Evolutionary conservation across 371 early-diverging fungal species (phyloP).

Genomic region (Mucor racemosus): DNA sequence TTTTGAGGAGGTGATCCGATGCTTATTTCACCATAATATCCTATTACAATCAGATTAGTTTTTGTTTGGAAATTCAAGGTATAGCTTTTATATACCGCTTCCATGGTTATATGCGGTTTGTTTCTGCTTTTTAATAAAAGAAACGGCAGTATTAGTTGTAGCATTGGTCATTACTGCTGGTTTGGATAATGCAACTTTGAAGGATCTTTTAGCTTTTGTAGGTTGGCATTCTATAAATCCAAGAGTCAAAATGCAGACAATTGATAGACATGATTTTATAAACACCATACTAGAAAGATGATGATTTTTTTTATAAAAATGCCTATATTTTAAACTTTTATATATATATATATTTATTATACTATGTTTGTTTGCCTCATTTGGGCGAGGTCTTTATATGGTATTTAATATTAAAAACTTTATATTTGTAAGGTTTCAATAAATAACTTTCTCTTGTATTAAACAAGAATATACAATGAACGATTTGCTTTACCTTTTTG

Average conservation of each 20-base stretch:
- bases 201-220: not conserved
- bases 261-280: not conserved
- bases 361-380: slow-evolving; percentile 2
- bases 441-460: no score
- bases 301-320: no score
- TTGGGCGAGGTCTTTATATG: not conserved
- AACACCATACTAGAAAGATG: not conserved
- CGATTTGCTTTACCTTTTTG: no score
- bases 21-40: slow-evolving; percentile 65
- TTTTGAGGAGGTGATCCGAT: slow-evolving; percentile 73
- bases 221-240: slow-evolving; percentile 18
- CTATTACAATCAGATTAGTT: slow-evolving; percentile 17
- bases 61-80: no score
- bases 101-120: slow-evolving; percentile 46
- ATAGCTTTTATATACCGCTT: slow-evolving; percentile 36
- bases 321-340: not conserved
- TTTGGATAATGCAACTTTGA: slow-evolving; percentile 20
- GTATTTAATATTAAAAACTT: no score
- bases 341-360: not conserved
- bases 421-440: no score
- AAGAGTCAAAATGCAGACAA: not conserved
- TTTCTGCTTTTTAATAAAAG: slow-evolving; percentile 38
- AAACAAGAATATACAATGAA: no score
- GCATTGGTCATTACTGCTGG: not conserved
- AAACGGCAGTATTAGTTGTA: slow-evolving; percentile 5